phyloP scores from a whole-genome alignment of 768 basidiomycete genomes.

The Tephrocybe rancida region DNA sequence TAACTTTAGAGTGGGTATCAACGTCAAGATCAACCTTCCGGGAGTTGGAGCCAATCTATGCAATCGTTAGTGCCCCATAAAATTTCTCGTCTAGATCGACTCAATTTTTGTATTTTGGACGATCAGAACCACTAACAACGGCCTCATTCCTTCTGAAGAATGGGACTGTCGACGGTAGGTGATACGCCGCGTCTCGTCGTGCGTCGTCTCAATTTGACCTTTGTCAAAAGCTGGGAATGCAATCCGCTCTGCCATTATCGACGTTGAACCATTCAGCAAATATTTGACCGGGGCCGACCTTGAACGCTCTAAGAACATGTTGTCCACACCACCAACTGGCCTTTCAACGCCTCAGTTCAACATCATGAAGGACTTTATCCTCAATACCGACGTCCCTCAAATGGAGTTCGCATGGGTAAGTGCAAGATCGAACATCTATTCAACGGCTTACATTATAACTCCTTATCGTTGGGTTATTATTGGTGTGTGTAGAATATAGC shows the following conservation, averaged over 20 bases:
- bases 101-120: neutral
- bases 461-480: neutral
- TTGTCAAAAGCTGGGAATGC: conserved; percentile 12
- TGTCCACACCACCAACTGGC: neutral
- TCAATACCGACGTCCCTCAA: conserved; percentile 11
- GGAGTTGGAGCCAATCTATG: conserved; percentile 16
- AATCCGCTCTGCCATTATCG: conserved; percentile 14
- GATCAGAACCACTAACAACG: conserved; percentile 9
- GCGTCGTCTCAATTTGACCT: neutral
- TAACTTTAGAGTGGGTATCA: conserved; percentile 2
- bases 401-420: conserved; percentile 18
- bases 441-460: neutral
- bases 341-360: conserved; percentile 8
- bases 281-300: conserved; percentile 5
- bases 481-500: conserved; percentile 7
- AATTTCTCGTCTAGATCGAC: neutral
- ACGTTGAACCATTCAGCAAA: conserved; percentile 10
- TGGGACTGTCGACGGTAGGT: conserved; percentile 12
- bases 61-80: conserved; percentile 6
- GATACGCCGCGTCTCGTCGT: neutral
- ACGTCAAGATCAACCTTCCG: conserved; percentile 9
- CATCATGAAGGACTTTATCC: conserved; percentile 9
- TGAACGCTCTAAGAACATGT: conserved; percentile 6
- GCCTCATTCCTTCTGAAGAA: conserved; percentile 13
- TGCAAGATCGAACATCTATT: too few relatives aligned